A percentile compares a stretch with the other conserved stretches of the same genome.
phyloP scores from a whole-genome alignment of 2,329 filamentous ascomycete genomes.

The Myriosclerotinia duriaeana region DNA sequence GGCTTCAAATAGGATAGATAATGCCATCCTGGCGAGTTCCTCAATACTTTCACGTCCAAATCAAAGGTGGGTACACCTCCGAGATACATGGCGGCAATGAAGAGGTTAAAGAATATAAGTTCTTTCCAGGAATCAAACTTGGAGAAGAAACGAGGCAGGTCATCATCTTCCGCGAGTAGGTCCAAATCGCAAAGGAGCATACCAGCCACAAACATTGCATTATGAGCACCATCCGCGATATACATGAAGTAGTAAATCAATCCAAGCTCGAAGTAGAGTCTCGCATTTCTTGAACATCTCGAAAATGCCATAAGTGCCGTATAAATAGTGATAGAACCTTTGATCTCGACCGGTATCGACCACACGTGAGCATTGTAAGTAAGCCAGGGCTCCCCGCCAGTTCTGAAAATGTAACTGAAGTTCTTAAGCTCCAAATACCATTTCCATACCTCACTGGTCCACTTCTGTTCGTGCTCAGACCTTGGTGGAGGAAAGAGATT shows the following conservation, averaged over 20 bases:
- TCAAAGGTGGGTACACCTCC: slow-evolving; percentile 60
- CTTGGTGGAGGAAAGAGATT: slow-evolving; percentile 28
- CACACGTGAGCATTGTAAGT: slow-evolving; percentile 59
- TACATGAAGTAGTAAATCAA: slow-evolving; percentile 67
- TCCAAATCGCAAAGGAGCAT: slow-evolving; percentile 64
- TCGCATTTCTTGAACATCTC: slow-evolving; percentile 52
- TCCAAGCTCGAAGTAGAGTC: slow-evolving; percentile 53
- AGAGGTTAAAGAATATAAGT: slow-evolving; percentile 52
- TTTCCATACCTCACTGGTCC: slow-evolving; percentile 34
- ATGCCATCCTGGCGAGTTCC: slow-evolving; percentile 51
- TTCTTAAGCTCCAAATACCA: slow-evolving; percentile 58
- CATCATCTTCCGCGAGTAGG: slow-evolving; percentile 49
- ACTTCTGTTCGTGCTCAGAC: slow-evolving; percentile 29
- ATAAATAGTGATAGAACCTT: slow-evolving; percentile 64
- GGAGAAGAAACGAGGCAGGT: slow-evolving; percentile 52
- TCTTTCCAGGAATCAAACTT: slow-evolving; percentile 50
- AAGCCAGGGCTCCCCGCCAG: slow-evolving; percentile 57
- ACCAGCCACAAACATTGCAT: slow-evolving; percentile 59
- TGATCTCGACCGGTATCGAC: slow-evolving; percentile 60
- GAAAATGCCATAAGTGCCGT: slow-evolving; percentile 54
- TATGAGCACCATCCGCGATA: slow-evolving; percentile 63
- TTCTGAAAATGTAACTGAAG: slow-evolving; percentile 65
- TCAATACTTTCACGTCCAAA: slow-evolving; percentile 50
- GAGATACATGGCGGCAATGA: slow-evolving; percentile 55
- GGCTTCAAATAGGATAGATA: slow-evolving; percentile 55